Evolutionary conservation across 768 basidiomycete genomes (phyloP).

Genomic region (Lactarius sp.): DNA sequence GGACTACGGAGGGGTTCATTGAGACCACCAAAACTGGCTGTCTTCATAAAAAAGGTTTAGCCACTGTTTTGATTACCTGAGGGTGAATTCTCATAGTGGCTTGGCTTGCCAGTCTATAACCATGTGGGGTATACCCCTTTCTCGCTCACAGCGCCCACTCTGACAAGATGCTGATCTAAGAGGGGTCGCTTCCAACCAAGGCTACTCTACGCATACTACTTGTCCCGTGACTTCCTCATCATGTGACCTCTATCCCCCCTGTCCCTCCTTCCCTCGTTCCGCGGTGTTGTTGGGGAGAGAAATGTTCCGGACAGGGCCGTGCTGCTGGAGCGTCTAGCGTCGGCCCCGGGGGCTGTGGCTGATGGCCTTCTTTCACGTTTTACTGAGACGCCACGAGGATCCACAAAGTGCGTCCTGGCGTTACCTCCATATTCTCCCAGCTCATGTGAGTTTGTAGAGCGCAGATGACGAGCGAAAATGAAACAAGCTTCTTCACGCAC

Average conservation of each 20-base stretch:
- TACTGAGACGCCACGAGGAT: slow-evolving; percentile 67
- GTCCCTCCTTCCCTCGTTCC: slow-evolving; percentile 50
- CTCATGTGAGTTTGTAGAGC: slow-evolving; percentile 21
- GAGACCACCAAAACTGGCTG: too few species aligned
- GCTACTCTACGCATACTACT: too few species aligned
- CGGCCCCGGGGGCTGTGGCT: slow-evolving; percentile 57
- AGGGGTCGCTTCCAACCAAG: too few species aligned
- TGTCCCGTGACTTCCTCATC: too few species aligned
- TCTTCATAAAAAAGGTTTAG: too few species aligned
- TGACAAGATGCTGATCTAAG: slow-evolving; percentile 61
- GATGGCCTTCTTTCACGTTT: slow-evolving; percentile 77
- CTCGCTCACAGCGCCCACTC: neutral
- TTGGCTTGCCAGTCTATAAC: too few species aligned
- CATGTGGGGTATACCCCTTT: neutral
- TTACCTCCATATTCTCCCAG: neutral
- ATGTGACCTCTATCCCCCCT: too few species aligned
- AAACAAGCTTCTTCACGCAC: slow-evolving; percentile 69
- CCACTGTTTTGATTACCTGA: too few species aligned
- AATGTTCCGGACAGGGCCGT: slow-evolving; percentile 45
- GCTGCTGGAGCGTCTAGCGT: slow-evolving; percentile 51
- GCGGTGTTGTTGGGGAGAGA: slow-evolving; percentile 35
- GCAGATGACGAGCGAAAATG: slow-evolving; percentile 59
- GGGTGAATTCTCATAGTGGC: too few species aligned
- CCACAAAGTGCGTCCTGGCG: slow-evolving; percentile 48
- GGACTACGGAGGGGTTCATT: too few species aligned